Base-by-base conservation (phyloP, 768 basidiomycete genomes). In the Ephemerocybe angulata region DNA sequence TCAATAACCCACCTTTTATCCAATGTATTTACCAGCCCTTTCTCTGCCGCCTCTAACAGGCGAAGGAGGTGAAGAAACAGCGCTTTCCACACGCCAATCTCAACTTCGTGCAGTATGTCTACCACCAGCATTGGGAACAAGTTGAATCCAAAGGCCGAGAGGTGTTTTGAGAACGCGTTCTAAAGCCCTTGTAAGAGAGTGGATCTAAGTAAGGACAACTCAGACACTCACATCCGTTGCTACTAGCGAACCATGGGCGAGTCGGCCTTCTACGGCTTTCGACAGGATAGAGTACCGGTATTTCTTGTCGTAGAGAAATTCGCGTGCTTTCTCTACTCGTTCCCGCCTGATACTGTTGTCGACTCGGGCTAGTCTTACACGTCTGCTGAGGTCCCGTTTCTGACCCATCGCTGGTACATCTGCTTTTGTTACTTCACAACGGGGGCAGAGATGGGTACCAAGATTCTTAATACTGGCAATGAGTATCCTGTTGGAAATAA, bases 41-140 rank as follows among this genome's bases (percentile, higher is more conserved):
- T 17, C 62, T 55, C 53, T 62, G 50, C 2, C 10, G 35, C 19
- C 3, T 51, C 35, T 24, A 74, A 53, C 11, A 76, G 60, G 0
- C 67, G 65, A 7, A 76, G 55, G 0, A 76, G 58, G 47, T 76
- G 76, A 1, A 54, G 65, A 44, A 75, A 70, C 1, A 71, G 21
- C 0, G 65, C 57, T 52, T 72, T 75, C 72, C 70, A 73, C 1
- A 70, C 67, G 1, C 74, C 74, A 3, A 74, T 59, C 51, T 76
- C 73, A 52, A 73, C 60, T 46, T 76, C 73, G 55, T 76, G 74
- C 37, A 76, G 52, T 3, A 75, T 54, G 38, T 75, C 73, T 0
- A 60, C 55, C 0, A 64, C 65, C 30, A 73, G 60, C 53, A 72
- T 62, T 0, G 38, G 29, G 40, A 58, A 68, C 3, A 65, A 54